Percentiles rank a stretch among this genome's conserved stretches.
Evolutionary conservation across 1,139 yeast species (phyloP).

Genomic region (Geotrichum citri-aurantii): DNA sequence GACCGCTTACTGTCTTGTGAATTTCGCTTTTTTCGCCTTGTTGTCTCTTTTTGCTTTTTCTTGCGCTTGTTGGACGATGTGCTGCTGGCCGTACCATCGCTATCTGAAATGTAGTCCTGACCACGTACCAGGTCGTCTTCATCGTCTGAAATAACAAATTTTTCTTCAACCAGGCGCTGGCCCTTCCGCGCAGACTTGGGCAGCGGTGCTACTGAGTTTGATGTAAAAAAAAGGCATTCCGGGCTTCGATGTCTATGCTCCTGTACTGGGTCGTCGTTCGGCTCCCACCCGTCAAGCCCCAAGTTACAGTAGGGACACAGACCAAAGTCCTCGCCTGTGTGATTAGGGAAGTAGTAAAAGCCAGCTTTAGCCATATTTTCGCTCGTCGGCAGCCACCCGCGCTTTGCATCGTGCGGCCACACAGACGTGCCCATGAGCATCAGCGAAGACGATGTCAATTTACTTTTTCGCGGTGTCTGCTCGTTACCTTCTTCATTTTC

Average conservation of each 20-base stretch:
- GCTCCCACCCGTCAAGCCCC: conserved; percentile 68
- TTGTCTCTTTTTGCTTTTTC: neutral
- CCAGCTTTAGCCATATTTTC: conserved; percentile 58
- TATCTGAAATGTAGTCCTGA: conserved; percentile 1
- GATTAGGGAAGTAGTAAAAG: conserved; percentile 62
- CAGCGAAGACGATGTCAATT: neutral
- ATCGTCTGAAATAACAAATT: neutral
- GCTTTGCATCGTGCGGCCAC: conserved; percentile 51
- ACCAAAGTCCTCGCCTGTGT: conserved; percentile 56
- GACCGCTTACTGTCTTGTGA: neutral
- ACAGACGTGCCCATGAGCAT: conserved; percentile 17
- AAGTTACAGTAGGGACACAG: conserved; percentile 67
- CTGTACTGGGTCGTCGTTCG: conserved; percentile 53
- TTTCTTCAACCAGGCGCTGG: neutral
- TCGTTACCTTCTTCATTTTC: neutral
- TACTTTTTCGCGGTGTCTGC: neutral
- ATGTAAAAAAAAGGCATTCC: conserved; percentile 46
- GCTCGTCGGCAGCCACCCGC: conserved; percentile 42
- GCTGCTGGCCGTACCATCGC: conserved; percentile 7
- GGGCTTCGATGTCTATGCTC: conserved; percentile 40
- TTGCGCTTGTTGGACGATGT: conserved; percentile 5
- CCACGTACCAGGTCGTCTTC: neutral
- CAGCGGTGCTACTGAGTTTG: conserved; percentile 7
- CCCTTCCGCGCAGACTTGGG: neutral
- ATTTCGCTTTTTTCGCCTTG: neutral